phyloP scores from a whole-genome alignment of 2,329 filamentous ascomycete species.

The Hypomyces perniciosus region DNA sequence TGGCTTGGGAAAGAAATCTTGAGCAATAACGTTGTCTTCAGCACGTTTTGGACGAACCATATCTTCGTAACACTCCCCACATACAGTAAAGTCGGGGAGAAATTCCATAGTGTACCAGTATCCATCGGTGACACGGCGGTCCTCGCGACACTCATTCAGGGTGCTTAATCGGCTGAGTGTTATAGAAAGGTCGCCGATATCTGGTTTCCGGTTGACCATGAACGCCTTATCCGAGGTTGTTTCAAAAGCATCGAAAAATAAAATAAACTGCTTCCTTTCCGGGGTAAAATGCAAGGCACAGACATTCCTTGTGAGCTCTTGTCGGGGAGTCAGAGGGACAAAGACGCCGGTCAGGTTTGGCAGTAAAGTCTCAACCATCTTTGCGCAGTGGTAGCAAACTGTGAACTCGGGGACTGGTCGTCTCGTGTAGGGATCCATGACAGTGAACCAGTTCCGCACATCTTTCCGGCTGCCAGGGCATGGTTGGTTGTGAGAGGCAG shows the following conservation, averaged over 20 bases:
- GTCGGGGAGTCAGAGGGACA: conserved; percentile 41
- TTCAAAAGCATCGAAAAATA: conserved; percentile 58
- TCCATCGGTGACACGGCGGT: conserved; percentile 54
- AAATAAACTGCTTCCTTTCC: conserved; percentile 48
- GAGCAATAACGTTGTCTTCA: conserved; percentile 48
- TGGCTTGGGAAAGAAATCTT: conserved; percentile 58
- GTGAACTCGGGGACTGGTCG: conserved; percentile 63
- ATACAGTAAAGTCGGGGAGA: conserved; percentile 74
- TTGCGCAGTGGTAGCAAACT: conserved; percentile 68
- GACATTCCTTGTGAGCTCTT: conserved; percentile 42
- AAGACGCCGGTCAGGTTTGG: conserved; percentile 67
- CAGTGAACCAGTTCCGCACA: conserved; percentile 66
- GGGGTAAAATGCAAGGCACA: conserved; percentile 63
- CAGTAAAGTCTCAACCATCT: conserved; percentile 65
- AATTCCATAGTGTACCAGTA: conserved; percentile 74
- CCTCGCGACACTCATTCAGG: conserved; percentile 58
- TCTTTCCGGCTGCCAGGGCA: conserved; percentile 53
- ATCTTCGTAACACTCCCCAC: conserved; percentile 78
- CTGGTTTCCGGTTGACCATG: conserved; percentile 39
- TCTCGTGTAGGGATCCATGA: conserved; percentile 62
- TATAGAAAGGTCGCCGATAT: conserved; percentile 57
- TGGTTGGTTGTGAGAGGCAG: conserved; percentile 43
- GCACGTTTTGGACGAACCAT: conserved; percentile 65
- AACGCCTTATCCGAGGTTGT: conserved; percentile 47
- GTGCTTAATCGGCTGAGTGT: conserved; percentile 54